Conservation (phyloP, 2,329 filamentous ascomycete genomes). For the Paecilomyces sp. region DNA sequence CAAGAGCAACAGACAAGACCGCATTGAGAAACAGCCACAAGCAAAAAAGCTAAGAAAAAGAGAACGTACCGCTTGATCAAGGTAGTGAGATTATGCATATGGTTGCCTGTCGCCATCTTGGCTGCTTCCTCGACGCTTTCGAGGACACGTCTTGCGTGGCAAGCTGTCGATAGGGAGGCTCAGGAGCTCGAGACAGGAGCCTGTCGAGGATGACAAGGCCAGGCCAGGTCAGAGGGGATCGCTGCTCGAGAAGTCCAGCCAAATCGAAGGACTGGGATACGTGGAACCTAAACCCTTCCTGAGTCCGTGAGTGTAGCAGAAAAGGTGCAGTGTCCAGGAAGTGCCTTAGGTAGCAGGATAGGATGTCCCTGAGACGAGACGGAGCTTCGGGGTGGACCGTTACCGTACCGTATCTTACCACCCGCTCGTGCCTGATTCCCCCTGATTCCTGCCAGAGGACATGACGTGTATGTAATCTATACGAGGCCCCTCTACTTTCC, state of each 20-base stretch:
- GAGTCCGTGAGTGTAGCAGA: neutral
- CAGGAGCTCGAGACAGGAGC: conserved; percentile 43
- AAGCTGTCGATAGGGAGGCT: conserved; percentile 21
- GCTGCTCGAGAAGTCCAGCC: neutral
- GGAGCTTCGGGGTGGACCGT: conserved; percentile 10
- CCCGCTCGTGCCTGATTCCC: neutral
- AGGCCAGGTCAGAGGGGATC: neutral
- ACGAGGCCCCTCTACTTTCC: conserved; percentile 1
- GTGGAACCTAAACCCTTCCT: neutral
- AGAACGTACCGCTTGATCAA: conserved; percentile 86
- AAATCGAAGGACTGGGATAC: neutral
- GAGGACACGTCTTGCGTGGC: conserved; percentile 8
- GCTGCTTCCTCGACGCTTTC: conserved; percentile 5
- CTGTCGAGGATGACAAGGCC: neutral
- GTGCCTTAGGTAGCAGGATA: neutral
- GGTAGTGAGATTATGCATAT: conserved; percentile 95
- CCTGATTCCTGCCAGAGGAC: neutral
- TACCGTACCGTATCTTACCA: conserved; percentile 14
- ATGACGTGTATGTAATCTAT: conserved; percentile 14
- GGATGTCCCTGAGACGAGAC: conserved; percentile 15
- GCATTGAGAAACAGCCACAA: neutral
- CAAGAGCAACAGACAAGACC: neutral
- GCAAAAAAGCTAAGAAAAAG: neutral
- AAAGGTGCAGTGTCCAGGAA: conserved; percentile 5
- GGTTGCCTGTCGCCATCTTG: conserved; percentile 61